A percentile compares a stretch with the other conserved stretches of the same genome.
Conservation (phyloP, 352 stramenopile species). For the Phytophthora citrophthora region DNA sequence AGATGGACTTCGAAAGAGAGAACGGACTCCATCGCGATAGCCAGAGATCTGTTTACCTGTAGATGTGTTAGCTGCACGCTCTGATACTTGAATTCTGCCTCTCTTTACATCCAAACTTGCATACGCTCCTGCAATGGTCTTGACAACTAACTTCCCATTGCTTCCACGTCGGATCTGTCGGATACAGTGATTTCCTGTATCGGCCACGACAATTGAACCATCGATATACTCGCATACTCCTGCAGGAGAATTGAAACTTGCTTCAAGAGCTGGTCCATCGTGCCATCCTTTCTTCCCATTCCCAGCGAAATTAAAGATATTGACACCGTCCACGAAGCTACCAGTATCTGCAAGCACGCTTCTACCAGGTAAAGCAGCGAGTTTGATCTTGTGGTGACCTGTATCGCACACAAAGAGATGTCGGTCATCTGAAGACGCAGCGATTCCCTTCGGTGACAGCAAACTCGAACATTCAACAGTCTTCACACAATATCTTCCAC, state of each 20-base stretch:
- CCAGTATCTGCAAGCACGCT: conserved; percentile 25
- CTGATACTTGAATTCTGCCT: not conserved
- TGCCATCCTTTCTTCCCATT: conserved; percentile 49
- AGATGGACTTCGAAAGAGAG: conserved; percentile 53
- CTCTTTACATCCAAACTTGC: conserved; percentile 7
- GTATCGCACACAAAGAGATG: conserved; percentile 66
- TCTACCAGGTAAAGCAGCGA: conserved; percentile 40
- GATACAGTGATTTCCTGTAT: conserved; percentile 68
- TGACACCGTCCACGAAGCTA: conserved; percentile 22
- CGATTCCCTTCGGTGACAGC: conserved; percentile 55
- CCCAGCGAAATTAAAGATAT: conserved; percentile 55
- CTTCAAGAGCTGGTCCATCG: conserved; percentile 46
- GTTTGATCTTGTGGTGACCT: conserved; percentile 60
- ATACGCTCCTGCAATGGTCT: conserved; percentile 45
- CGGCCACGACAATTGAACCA: conserved; percentile 47
- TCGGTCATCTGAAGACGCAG: conserved; percentile 40
- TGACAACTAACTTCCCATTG: conserved; percentile 38
- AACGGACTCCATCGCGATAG: conserved; percentile 36
- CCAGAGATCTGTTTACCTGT: conserved; percentile 17
- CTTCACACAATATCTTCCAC: conserved; percentile 20
- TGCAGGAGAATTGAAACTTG: conserved; percentile 49
- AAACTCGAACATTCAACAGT: conserved; percentile 40
- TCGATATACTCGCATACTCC: conserved; percentile 47
- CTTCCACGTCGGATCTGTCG: conserved; percentile 37
- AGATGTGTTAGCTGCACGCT: conserved; percentile 1